A percentile compares a stretch with the other conserved stretches of the same genome.
These are phyloP conservation scores for Phycomyces blakesleeanus DNA, from an alignment of 192 early-diverging fungal genomes.

Conservation along the genomic window DNA sequence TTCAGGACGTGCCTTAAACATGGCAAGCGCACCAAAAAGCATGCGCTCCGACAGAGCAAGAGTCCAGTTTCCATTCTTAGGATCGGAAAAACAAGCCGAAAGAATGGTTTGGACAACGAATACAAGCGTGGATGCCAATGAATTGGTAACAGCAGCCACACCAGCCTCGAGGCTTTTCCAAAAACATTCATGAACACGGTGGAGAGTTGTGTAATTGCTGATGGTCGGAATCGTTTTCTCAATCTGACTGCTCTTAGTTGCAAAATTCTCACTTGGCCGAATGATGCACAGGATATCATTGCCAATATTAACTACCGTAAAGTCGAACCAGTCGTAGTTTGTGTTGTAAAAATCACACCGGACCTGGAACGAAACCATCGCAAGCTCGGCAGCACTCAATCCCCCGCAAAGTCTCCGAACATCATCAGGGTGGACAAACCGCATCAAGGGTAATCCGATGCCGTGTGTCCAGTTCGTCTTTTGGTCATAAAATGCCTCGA, in stretches of 20 bases:
- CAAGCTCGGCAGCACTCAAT: conserved; percentile 12
- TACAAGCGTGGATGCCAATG: no score
- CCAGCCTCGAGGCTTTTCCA: no score
- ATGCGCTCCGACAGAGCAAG: no score
- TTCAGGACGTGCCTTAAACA: background rate
- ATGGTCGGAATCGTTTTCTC: background rate
- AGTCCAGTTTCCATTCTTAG: no score
- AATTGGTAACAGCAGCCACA: no score
- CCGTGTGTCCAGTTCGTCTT: background rate
- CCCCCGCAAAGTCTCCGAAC: conserved; percentile 15
- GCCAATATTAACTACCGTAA: background rate
- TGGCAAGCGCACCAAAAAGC: no score
- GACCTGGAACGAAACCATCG: background rate
- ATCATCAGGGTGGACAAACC: conserved; percentile 27
- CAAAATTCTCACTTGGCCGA: background rate
- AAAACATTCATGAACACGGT: background rate
- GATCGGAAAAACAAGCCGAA: no score
- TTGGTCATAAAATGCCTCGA: conserved; percentile 17
- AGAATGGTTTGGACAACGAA: no score
- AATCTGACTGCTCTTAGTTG: background rate
- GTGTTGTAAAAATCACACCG: background rate
- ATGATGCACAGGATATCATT: background rate
- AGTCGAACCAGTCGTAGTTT: background rate
- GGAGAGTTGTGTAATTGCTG: background rate
- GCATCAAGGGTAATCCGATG: conserved; percentile 26